Percentiles rank a stretch among this genome's conserved stretches.
Evolutionary conservation across 495 filamentous ascomycete species (phyloP).

Genomic region (Xylaria curta): DNA sequence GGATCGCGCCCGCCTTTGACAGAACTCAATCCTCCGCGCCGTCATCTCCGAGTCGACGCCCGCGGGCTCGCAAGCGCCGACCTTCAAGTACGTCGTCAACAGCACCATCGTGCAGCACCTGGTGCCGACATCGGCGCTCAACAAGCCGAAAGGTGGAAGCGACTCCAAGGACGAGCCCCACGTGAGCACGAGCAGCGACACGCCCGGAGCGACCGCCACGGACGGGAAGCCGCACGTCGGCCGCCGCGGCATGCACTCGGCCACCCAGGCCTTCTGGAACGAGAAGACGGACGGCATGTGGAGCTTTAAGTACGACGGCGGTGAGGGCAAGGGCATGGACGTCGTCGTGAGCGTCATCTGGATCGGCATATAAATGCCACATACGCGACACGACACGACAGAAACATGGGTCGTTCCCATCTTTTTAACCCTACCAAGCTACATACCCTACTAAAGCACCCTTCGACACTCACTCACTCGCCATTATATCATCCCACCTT

Average conservation of each 20-base stretch:
- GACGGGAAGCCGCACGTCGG: slow-evolving; percentile 69
- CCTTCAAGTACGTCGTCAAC: slow-evolving; percentile 93
- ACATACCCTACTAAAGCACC: not conserved
- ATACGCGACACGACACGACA: not conserved
- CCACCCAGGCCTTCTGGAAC: slow-evolving; percentile 95
- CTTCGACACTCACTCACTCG: not conserved
- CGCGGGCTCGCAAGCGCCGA: slow-evolving; percentile 49
- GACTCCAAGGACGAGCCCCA: slow-evolving; percentile 43
- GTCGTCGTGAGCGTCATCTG: slow-evolving; percentile 91
- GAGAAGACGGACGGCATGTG: slow-evolving; percentile 97
- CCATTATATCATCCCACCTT: not conserved
- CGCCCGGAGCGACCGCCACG: slow-evolving; percentile 43
- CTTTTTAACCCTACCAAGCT: not conserved
- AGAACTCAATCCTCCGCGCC: slow-evolving; percentile 86
- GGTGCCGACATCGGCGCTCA: slow-evolving; percentile 59
- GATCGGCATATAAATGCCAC: slow-evolving; percentile 65
- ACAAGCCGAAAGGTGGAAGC: slow-evolving; percentile 54
- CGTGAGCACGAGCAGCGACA: slow-evolving; percentile 49
- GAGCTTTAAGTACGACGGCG: slow-evolving; percentile 92
- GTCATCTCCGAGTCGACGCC: slow-evolving; percentile 84
- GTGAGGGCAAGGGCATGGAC: slow-evolving; percentile 84
- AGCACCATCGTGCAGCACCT: slow-evolving; percentile 97
- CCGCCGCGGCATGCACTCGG: slow-evolving; percentile 93
- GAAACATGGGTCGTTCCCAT: not conserved
- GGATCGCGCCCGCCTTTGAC: slow-evolving; percentile 19